Conservation (phyloP, 768 basidiomycete species). For the Termitomyces sp. region DNA sequence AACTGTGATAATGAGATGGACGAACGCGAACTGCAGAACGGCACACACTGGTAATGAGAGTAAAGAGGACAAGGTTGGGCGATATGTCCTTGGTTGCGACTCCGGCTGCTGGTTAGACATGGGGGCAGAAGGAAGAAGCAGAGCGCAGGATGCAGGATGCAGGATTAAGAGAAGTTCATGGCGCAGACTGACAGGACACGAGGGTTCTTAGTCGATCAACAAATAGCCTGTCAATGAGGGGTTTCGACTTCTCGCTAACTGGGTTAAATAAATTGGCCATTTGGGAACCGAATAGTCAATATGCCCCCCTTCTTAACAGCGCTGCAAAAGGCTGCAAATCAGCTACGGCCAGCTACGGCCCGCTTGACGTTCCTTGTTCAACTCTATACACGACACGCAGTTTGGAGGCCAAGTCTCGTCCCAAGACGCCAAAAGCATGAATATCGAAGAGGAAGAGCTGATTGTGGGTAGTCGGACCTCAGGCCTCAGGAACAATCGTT, state of each 20-base stretch:
- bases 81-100: conserved; percentile 25
- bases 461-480: not conserved
- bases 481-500: conserved; percentile 8
- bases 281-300: conserved; percentile 14
- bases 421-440: not conserved
- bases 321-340: not conserved
- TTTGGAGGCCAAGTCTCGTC: not conserved
- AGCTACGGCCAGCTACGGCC: not conserved
- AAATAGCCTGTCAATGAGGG: conserved; percentile 15
- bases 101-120: conserved; percentile 17
- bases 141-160: not conserved
- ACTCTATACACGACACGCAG: not conserved
- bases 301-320: not conserved
- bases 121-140: conserved; percentile 5
- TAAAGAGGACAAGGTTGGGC: conserved; percentile 25
- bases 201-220: conserved; percentile 16
- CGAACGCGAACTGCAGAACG: not conserved
- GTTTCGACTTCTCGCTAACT: not conserved
- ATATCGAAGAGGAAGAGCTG: not conserved
- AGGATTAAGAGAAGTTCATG: conserved; percentile 7
- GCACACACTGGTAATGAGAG: conserved; percentile 35
- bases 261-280: conserved; percentile 2
- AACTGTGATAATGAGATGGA: conserved; percentile 24
- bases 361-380: not conserved
- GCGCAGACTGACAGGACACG: conserved; percentile 2